Base-by-base conservation (phyloP, 1,284 basidiomycete species). In the Sparassis latifolia region DNA sequence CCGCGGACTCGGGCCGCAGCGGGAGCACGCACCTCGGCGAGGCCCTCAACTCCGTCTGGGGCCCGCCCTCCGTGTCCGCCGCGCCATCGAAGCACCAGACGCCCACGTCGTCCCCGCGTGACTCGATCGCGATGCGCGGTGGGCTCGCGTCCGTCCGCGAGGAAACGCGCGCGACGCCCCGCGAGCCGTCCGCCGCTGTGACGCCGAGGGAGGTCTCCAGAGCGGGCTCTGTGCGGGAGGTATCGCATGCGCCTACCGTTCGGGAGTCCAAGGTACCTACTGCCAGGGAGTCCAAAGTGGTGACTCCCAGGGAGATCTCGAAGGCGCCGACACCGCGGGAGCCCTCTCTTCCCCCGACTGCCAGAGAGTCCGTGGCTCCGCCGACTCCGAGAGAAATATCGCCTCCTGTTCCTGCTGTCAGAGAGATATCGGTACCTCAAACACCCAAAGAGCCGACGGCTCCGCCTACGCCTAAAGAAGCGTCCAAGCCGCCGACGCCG, bases 21-120 rank as follows among this genome's bases (percentile, higher is more conserved):
- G 64, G 64, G 5, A 62, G 58, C 20, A 63, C 62, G 4, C 58
- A 55, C 28, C 56, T 70, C 30, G 62, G 58, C 3, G 67, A 69
- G 41, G 50, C 60, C 30, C 63, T 69, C 45, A 62, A 53, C 33
- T 61, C 65, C 0, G 55, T 68, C 2, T 70, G 68, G 68, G 68
- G 68, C 38, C 44, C 35, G 7, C 7, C 7, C 35, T 7, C 35
- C 7, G 20, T 20, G 20, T 20, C 20, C 20, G 20, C 20, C 20
- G 7, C 57, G 4, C 44, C 52, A 9, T 62, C 64, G 10, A 56
- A 58, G 37, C 58, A 53, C 35, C 51, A 55, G 30, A 62, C 61
- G 4, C 57, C 61, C 12, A 35, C 52, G 1, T 49, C 55, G 1
- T 64, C 63, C 1, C 62, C 63, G 2, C 50, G 55, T 0, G 58